Conservation (phyloP, 768 basidiomycete species). For the Mycena venus region DNA sequence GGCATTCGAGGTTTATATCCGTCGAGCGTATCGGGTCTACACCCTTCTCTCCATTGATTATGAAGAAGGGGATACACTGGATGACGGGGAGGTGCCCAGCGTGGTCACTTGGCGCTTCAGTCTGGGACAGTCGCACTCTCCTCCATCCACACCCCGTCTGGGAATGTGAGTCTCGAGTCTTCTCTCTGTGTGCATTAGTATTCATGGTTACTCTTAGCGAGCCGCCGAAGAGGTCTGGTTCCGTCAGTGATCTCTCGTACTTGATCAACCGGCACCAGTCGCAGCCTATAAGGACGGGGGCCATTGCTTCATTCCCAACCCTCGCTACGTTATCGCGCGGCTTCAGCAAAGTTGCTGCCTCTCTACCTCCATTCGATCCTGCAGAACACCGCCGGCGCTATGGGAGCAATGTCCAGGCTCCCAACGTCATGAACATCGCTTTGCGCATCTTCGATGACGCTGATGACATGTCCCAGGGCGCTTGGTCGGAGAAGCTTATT, state of each 20-base stretch:
- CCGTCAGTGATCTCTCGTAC: constrained; percentile 96
- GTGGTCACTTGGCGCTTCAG: constrained; percentile 97
- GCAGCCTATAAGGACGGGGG: constrained; percentile 92
- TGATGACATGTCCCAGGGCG: constrained; percentile 82
- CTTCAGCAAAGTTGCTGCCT: constrained; percentile 78
- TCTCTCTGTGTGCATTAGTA: not conserved
- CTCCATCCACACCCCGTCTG: constrained; percentile 85
- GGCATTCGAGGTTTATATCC: constrained; percentile 95
- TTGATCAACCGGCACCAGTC: constrained; percentile 88
- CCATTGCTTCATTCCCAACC: constrained; percentile 91
- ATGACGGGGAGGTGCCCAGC: constrained; percentile 85
- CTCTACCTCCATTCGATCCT: constrained; percentile 81
- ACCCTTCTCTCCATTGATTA: constrained; percentile 92
- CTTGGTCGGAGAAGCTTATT: constrained; percentile 81
- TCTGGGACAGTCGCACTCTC: constrained; percentile 88
- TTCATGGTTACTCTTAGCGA: constrained; percentile 51
- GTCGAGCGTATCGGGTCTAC: constrained; percentile 96
- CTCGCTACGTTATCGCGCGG: constrained; percentile 76
- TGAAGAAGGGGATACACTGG: constrained; percentile 89
- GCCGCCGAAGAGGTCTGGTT: constrained; percentile 77
- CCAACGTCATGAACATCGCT: constrained; percentile 95
- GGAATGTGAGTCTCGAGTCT: constrained; percentile 53
- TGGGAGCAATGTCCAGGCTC: constrained; percentile 78
- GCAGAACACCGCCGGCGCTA: constrained; percentile 83
- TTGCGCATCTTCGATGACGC: constrained; percentile 88